These are phyloP conservation scores for Magnolia officinalis DNA, from an alignment of 164 flowering plant species.

Conservation along the genomic window DNA sequence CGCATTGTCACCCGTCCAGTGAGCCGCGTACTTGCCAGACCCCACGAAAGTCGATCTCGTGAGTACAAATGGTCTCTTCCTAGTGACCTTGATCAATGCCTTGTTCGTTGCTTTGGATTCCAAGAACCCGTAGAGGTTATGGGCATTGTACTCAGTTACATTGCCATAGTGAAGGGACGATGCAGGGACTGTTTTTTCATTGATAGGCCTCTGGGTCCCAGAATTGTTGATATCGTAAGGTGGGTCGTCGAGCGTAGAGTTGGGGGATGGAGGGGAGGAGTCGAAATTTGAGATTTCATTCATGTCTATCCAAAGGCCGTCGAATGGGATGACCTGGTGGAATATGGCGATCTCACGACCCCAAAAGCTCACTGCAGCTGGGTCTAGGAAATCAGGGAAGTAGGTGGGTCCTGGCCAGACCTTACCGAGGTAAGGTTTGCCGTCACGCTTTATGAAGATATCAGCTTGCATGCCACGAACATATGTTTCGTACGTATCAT, in stretches of 20 bases:
- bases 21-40: constrained; percentile 74
- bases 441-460: constrained; percentile 52
- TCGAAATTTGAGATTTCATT: constrained; percentile 77
- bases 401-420: constrained; percentile 85
- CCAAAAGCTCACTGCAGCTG: constrained; percentile 42
- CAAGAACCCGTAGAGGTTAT: constrained; percentile 57
- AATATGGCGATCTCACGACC: constrained; percentile 52
- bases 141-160: constrained; percentile 56
- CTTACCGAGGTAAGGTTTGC: constrained; percentile 49
- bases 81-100: constrained; percentile 36
- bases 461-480: constrained; percentile 58
- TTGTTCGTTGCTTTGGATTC: constrained; percentile 56
- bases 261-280: constrained; percentile 30
- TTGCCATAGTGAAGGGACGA: constrained; percentile 49
- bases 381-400: constrained; percentile 76
- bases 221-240: constrained; percentile 64
- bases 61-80: constrained; percentile 70
- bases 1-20: constrained; percentile 86
- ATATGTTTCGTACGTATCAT: constrained; percentile 52
- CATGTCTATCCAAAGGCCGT: constrained; percentile 96
- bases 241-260: constrained; percentile 62
- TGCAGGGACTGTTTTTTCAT: constrained; percentile 50
- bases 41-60: constrained; percentile 73
- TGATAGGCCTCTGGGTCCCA: constrained; percentile 39
- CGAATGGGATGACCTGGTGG: constrained; percentile 43